Evolutionary conservation across 352 stramenopile species (phyloP).

Genomic region (Phytophthora lateralis): DNA sequence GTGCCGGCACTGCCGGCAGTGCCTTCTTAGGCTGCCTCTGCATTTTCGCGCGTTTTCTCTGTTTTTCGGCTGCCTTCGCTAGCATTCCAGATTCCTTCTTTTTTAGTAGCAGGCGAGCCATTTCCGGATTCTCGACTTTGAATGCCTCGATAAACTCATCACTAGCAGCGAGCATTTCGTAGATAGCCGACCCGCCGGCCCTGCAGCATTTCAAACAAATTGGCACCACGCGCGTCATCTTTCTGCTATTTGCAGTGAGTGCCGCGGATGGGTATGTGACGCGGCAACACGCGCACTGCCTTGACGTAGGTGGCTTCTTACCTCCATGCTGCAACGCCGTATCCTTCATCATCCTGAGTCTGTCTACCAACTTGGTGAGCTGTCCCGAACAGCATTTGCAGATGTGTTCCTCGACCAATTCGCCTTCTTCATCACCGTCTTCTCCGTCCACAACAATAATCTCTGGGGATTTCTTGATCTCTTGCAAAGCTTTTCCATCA

Average conservation of each 20-base stretch:
- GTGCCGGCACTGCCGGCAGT: not conserved
- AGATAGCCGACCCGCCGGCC: conserved; percentile 19
- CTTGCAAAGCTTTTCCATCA: not conserved
- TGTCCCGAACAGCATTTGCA: conserved; percentile 21
- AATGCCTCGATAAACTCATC: conserved; percentile 31
- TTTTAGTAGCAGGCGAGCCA: conserved; percentile 7
- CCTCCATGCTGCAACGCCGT: conserved; percentile 5
- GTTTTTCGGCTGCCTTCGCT: not conserved
- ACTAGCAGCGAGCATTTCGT: conserved; percentile 27
- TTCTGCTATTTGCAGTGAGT: conserved; percentile 26
- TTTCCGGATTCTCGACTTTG: conserved; percentile 19
- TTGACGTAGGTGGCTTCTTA: conserved; percentile 12
- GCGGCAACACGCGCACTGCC: conserved; percentile 30
- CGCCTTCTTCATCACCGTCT: conserved; percentile 18
- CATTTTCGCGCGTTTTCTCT: conserved; percentile 3
- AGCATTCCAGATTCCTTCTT: conserved; percentile 10
- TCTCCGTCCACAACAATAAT: conserved; percentile 10
- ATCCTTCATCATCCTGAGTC: conserved; percentile 10
- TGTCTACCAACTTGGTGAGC: conserved; percentile 1
- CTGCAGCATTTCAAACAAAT: conserved; percentile 20
- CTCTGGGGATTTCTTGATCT: conserved; percentile 1
- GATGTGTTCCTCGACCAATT: conserved; percentile 5
- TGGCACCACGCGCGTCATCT: conserved; percentile 20
- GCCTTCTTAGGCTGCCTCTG: not conserved
- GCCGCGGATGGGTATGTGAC: conserved; percentile 21